A percentile compares a stretch with the other conserved stretches of the same genome.
phyloP scores from a whole-genome alignment of 768 basidiomycete genomes.

The Kwoniella newhampshirensis region DNA sequence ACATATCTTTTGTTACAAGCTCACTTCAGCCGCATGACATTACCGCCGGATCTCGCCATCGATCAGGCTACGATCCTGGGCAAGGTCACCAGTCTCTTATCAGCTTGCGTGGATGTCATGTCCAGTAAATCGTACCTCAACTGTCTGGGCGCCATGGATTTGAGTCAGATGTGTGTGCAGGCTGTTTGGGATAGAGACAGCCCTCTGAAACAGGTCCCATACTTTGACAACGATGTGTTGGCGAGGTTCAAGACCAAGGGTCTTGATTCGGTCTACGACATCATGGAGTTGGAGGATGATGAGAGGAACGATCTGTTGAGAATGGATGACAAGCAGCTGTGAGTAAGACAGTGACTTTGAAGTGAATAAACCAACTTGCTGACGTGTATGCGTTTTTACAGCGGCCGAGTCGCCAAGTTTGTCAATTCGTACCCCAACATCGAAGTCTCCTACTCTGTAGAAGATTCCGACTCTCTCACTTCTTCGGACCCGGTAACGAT shows the following conservation, averaged over 20 bases:
- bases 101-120: slow-evolving; percentile 97
- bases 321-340: slow-evolving; percentile 86
- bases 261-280: slow-evolving; percentile 88
- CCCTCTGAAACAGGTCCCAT: slow-evolving; percentile 91
- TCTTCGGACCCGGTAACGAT: slow-evolving; percentile 80
- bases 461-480: slow-evolving; percentile 74
- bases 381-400: slow-evolving; percentile 46
- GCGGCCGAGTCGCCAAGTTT: slow-evolving; percentile 90
- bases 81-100: slow-evolving; percentile 85
- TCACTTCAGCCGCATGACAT: slow-evolving; percentile 87
- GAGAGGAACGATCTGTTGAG: slow-evolving; percentile 75
- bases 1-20: slow-evolving; percentile 95
- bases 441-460: slow-evolving; percentile 83
- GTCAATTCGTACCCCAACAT: slow-evolving; percentile 98
- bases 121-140: slow-evolving; percentile 93
- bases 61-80: slow-evolving; percentile 85
- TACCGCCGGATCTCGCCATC: slow-evolving; percentile 89
- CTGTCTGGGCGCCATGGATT: slow-evolving; percentile 93
- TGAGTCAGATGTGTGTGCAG: slow-evolving; percentile 98
- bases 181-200: slow-evolving; percentile 97
- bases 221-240: slow-evolving; percentile 87
- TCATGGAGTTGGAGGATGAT: slow-evolving; percentile 98
- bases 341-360: slow-evolving; percentile 51
- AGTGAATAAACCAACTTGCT: too few relatives aligned
- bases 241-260: slow-evolving; percentile 77